phyloP scores from a whole-genome alignment of 1,139 yeast species.

The Eremothecium coryli region DNA sequence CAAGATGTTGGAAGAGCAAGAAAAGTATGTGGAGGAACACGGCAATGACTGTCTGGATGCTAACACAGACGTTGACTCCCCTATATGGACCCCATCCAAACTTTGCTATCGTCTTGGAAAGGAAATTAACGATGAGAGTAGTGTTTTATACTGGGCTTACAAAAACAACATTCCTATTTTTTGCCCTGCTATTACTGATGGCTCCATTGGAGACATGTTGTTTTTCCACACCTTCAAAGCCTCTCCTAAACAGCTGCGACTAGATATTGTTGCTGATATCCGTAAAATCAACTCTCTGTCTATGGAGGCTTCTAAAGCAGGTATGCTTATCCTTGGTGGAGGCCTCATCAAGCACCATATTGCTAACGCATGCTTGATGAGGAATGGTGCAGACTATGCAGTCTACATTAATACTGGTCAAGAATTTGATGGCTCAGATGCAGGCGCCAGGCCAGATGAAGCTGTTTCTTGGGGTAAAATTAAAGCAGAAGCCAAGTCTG shows the following conservation, averaged over 20 bases:
- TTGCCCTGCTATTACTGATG: conserved; percentile 97
- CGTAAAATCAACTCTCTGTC: conserved; percentile 85
- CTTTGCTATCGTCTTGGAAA: conserved; percentile 88
- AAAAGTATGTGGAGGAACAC: conserved; percentile 45
- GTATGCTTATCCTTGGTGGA: conserved; percentile 94
- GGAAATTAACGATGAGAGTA: conserved; percentile 85
- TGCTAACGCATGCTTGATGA: conserved; percentile 95
- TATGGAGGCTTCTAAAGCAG: conserved; percentile 92
- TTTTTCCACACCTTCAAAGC: conserved; percentile 96
- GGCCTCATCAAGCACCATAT: conserved; percentile 95
- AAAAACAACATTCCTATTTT: conserved; percentile 91
- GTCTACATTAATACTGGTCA: conserved; percentile 96
- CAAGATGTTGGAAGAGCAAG: conserved; percentile 81
- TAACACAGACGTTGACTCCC: conserved; percentile 38
- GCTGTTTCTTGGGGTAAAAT: conserved; percentile 99
- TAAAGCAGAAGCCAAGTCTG: conserved; percentile 83
- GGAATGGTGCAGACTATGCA: conserved; percentile 98
- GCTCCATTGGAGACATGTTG: conserved; percentile 96
- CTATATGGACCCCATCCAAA: conserved; percentile 85
- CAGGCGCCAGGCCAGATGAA: conserved; percentile 99
- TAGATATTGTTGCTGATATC: conserved; percentile 91
- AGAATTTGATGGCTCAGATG: conserved; percentile 97
- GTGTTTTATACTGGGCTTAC: conserved; percentile 97
- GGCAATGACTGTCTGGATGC: conserved; percentile 48
- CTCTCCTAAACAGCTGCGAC: conserved; percentile 76